A percentile compares a stretch with the other conserved stretches of the same genome.
Conservation (phyloP, 2,329 filamentous ascomycete species). For the Clonostachys byssicola region DNA sequence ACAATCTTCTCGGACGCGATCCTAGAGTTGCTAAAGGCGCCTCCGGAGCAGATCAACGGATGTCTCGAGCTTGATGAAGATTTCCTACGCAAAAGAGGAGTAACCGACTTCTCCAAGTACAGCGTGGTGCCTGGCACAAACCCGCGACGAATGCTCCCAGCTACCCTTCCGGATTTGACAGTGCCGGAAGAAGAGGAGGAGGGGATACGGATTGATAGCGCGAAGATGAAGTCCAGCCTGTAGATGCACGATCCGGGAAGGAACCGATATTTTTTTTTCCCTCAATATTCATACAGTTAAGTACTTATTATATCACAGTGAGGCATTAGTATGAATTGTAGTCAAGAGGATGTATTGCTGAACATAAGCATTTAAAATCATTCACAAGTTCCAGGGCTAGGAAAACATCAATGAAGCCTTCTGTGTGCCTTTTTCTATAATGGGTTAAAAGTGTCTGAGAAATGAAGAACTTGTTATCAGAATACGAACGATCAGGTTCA, state of each 20-base stretch:
- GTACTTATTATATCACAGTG: too few species aligned
- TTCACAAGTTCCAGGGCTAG: too few species aligned
- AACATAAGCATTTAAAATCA: too few species aligned
- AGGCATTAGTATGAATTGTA: too few species aligned
- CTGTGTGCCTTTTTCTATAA: too few species aligned
- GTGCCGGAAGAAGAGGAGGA: constrained; percentile 81
- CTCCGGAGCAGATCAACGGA: constrained; percentile 62
- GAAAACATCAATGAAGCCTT: too few species aligned
- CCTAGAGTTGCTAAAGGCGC: constrained; percentile 62
- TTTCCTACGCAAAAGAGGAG: constrained; percentile 61
- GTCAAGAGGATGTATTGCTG: too few species aligned
- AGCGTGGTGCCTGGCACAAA: constrained; percentile 57
- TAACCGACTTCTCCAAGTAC: constrained; percentile 71
- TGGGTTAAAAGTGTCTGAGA: too few species aligned
- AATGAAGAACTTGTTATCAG: too few species aligned
- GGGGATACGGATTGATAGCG: constrained; percentile 67
- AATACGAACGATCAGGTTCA: too few species aligned
- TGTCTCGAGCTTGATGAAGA: constrained; percentile 74
- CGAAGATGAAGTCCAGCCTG: constrained; percentile 30
- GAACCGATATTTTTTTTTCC: too few species aligned
- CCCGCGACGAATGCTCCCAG: constrained; percentile 77
- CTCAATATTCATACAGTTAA: too few species aligned
- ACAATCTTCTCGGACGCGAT: constrained; percentile 79
- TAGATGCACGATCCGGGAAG: constrained; percentile 11
- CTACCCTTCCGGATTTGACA: constrained; percentile 60